A percentile compares a stretch with the other conserved stretches of the same genome.
These are phyloP conservation scores for Coniosporium tulheliwenetii DNA, from an alignment of 2,329 filamentous ascomycete genomes.

Conservation along the genomic window DNA sequence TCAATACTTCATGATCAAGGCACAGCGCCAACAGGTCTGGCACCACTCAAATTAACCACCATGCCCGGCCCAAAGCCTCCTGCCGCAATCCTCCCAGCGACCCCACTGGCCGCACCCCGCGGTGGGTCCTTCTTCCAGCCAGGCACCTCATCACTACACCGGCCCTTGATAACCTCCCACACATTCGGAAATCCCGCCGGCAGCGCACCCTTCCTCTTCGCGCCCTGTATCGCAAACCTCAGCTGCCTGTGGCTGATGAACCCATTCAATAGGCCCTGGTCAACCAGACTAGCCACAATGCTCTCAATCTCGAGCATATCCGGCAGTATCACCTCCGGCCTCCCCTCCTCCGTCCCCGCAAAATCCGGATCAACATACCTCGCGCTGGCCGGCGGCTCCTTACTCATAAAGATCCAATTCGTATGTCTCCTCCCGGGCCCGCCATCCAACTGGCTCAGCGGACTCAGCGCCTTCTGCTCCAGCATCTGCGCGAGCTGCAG, in stretches of 20 bases:
- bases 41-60: conserved; percentile 41
- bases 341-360: conserved; percentile 10
- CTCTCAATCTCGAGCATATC: conserved; percentile 57
- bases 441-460: conserved; percentile 13
- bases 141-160: conserved; percentile 49
- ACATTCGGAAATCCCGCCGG: conserved; percentile 62
- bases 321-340: conserved; percentile 18
- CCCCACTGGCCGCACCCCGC: conserved; percentile 7
- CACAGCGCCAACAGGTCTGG: conserved; percentile 25
- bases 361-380: conserved; percentile 30
- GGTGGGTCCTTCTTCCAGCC: conserved; percentile 49
- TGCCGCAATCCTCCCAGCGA: conserved; percentile 7
- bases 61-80: conserved; percentile 26
- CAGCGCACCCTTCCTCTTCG: conserved; percentile 43
- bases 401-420: conserved; percentile 29
- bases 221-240: conserved; percentile 70
- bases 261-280: conserved; percentile 67
- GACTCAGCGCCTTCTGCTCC: conserved; percentile 35
- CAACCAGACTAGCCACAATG: conserved; percentile 59
- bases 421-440: conserved; percentile 23
- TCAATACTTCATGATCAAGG: too few species aligned
- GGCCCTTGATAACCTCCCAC: conserved; percentile 50
- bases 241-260: conserved; percentile 65
- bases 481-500: conserved; percentile 47
- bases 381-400: conserved; percentile 28